These are phyloP conservation scores for Calonectria leucothoes DNA, from an alignment of 2,329 filamentous ascomycete species.

Conservation along the genomic window DNA sequence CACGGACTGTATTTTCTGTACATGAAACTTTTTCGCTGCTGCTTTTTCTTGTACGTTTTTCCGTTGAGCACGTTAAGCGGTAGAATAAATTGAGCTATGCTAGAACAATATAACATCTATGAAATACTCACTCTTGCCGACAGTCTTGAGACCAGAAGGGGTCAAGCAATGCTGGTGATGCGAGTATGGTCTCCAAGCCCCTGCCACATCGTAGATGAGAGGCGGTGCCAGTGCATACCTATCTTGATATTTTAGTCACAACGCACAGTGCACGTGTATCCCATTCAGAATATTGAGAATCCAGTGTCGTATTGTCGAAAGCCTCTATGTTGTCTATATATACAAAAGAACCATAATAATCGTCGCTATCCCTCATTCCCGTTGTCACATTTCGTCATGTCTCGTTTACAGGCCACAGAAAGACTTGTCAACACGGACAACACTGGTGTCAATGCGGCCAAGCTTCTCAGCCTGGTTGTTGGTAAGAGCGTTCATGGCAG, in stretches of 20 bases:
- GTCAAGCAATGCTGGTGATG: too few species aligned
- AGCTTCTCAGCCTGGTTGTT: slow-evolving; percentile 60
- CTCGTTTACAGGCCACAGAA: slow-evolving; percentile 54
- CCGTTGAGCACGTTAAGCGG: too few species aligned
- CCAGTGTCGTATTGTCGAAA: neutral
- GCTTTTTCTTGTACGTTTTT: too few species aligned
- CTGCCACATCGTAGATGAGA: too few species aligned
- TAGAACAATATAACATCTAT: too few species aligned
- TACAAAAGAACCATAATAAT: neutral
- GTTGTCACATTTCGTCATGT: neutral
- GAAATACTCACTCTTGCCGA: too few species aligned
- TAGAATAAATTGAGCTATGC: too few species aligned
- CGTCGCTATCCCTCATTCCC: neutral
- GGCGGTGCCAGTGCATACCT: too few species aligned
- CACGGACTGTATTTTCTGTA: neutral
- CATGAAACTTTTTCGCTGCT: neutral
- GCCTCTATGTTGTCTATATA: neutral
- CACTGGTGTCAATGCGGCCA: slow-evolving; percentile 64
- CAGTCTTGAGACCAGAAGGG: too few species aligned
- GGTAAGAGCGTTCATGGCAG: slow-evolving; percentile 67
- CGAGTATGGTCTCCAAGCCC: too few species aligned
- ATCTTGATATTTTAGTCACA: neutral
- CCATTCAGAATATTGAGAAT: neutral
- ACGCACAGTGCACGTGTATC: neutral
- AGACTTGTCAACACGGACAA: slow-evolving; percentile 51